Evolutionary conservation across 2,329 filamentous ascomycete genomes (phyloP).

Genomic region (Stagonosporopsis chrysanthemi): DNA sequence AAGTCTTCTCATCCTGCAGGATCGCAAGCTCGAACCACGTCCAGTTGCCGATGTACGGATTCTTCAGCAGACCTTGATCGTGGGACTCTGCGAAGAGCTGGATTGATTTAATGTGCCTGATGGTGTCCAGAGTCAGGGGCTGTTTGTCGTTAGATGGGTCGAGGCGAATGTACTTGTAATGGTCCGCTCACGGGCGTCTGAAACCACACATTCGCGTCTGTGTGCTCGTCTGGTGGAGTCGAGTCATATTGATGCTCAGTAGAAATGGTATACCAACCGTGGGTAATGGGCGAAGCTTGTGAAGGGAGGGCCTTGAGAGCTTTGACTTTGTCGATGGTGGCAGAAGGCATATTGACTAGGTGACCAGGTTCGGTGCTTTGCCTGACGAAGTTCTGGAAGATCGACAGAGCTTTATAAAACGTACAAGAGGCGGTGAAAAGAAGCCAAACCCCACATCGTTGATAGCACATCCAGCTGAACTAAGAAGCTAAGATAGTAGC

Average conservation of each 20-base stretch:
- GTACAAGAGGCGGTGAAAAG: background rate
- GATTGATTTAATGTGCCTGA: background rate
- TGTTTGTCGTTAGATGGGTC: background rate
- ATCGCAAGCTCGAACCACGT: conserved; percentile 3
- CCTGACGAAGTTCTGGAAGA: background rate
- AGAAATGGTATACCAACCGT: background rate
- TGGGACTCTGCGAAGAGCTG: background rate
- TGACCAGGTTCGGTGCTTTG: background rate
- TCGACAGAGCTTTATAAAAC: background rate
- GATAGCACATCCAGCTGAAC: background rate
- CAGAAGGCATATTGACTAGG: background rate
- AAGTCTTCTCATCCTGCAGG: background rate
- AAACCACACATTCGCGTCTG: background rate
- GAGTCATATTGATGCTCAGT: background rate
- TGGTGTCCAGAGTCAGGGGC: background rate
- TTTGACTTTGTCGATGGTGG: background rate
- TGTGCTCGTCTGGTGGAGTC: background rate
- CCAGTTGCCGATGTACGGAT: background rate
- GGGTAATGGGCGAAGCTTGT: background rate
- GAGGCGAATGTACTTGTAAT: background rate
- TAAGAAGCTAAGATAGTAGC: background rate
- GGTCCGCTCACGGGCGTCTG: background rate
- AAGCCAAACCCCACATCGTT: background rate
- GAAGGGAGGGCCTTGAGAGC: background rate
- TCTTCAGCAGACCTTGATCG: background rate